A percentile compares a stretch with the other conserved stretches of the same genome.
phyloP scores from a whole-genome alignment of 2,329 filamentous ascomycete species.

The Ophiocordyceps camponoti-floridani region DNA sequence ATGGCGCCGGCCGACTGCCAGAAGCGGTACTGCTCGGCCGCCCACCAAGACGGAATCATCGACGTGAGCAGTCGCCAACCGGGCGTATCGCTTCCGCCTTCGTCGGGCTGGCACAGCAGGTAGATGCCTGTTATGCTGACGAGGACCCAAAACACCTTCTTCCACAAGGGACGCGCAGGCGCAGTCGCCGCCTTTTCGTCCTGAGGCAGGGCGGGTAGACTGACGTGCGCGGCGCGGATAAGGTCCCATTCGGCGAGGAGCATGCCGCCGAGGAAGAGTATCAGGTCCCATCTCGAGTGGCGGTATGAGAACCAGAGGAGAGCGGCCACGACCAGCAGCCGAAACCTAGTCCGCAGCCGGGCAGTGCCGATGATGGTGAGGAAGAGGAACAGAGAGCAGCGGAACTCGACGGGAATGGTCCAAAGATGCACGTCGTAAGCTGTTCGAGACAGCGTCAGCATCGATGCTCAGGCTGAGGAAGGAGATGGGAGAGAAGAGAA shows the following conservation, averaged over 20 bases:
- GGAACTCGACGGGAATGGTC: conserved; percentile 45
- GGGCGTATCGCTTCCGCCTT: conserved; percentile 25
- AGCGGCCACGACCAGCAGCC: conserved; percentile 22
- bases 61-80: conserved; percentile 31
- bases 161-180: conserved; percentile 1
- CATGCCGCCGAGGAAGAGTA: conserved; percentile 37
- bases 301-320: conserved; percentile 26
- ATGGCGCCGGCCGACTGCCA: conserved; percentile 37
- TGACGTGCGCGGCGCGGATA: conserved; percentile 25
- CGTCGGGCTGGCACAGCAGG: conserved; percentile 23
- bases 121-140: conserved; percentile 33
- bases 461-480: not conserved
- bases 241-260: conserved; percentile 35
- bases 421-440: conserved; percentile 40
- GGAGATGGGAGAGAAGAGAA: too few species aligned
- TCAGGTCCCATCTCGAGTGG: conserved; percentile 33
- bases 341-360: conserved; percentile 21
- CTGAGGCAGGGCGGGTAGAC: conserved; percentile 9
- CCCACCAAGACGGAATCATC: conserved; percentile 30
- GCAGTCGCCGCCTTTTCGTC: conserved; percentile 5
- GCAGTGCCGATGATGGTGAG: conserved; percentile 31
- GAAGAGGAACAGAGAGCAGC: conserved; percentile 39
- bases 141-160: conserved; percentile 16
- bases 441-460: conserved; percentile 6
- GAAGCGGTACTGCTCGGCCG: conserved; percentile 31